Evolutionary conservation across 352 stramenopile species (phyloP).

Genomic region (Pythium aphanidermatum): DNA sequence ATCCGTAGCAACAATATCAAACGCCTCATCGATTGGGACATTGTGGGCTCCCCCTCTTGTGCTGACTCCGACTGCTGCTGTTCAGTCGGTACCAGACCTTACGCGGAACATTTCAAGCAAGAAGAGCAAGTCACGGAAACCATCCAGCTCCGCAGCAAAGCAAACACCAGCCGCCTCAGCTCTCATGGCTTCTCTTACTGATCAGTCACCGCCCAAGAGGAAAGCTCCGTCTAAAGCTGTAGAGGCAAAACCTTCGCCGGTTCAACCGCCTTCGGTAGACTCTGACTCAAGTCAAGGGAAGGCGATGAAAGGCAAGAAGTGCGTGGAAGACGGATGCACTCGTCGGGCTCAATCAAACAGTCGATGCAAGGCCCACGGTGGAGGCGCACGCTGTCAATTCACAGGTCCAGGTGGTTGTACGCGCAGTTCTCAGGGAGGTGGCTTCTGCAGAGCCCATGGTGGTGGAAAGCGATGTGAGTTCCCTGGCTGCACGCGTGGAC

Average conservation of each 20-base stretch:
- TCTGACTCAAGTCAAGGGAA: slow-evolving; percentile 16
- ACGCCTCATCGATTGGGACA: too few relatives aligned
- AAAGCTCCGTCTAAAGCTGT: neutral
- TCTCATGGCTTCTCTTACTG: slow-evolving; percentile 1
- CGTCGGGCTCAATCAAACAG: slow-evolving; percentile 77
- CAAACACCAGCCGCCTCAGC: neutral
- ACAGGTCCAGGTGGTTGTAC: slow-evolving; percentile 50
- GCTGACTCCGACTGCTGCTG: slow-evolving; percentile 9
- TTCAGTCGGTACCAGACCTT: slow-evolving; percentile 8
- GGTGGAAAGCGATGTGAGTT: slow-evolving; percentile 79
- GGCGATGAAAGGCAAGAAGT: slow-evolving; percentile 68
- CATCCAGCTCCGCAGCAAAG: slow-evolving; percentile 1
- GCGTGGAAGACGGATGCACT: slow-evolving; percentile 47
- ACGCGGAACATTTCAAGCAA: slow-evolving; percentile 18
- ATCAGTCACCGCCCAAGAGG: neutral
- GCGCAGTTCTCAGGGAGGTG: slow-evolving; percentile 67
- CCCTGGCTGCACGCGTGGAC: slow-evolving; percentile 54
- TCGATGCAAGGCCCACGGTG: slow-evolving; percentile 73
- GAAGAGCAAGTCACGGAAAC: slow-evolving; percentile 13
- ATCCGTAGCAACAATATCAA: too few relatives aligned
- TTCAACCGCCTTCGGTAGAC: slow-evolving; percentile 11
- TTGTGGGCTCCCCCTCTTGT: slow-evolving; percentile 6
- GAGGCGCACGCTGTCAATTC: slow-evolving; percentile 67
- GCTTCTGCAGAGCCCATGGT: slow-evolving; percentile 74
- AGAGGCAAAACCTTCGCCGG: neutral